phyloP scores from a whole-genome alignment of 2,329 filamentous ascomycete genomes.

The Aspergillus transmontanensis region DNA sequence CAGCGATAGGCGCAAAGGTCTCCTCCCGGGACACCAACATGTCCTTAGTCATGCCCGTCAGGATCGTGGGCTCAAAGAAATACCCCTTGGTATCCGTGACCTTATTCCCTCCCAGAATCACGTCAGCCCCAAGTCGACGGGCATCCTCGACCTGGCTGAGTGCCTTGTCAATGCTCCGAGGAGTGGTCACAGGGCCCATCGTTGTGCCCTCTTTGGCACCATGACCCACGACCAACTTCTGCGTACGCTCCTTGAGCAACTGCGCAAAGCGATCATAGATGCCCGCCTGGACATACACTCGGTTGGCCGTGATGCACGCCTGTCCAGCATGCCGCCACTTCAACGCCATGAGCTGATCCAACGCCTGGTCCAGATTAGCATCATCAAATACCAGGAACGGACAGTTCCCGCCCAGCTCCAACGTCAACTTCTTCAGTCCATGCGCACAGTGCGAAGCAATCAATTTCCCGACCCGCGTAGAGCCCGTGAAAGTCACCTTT shows the following conservation, averaged over 20 bases:
- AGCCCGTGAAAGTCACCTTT: conserved; percentile 64
- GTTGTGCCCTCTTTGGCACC: conserved; percentile 58
- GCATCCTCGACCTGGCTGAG: conserved; percentile 66
- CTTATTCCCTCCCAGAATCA: conserved; percentile 61
- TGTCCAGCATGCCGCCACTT: conserved; percentile 49
- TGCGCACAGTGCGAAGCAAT: conserved; percentile 62
- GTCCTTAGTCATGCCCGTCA: conserved; percentile 59
- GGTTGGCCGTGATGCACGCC: conserved; percentile 50
- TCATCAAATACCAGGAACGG: conserved; percentile 68
- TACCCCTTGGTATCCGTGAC: conserved; percentile 59
- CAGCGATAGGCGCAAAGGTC: conserved; percentile 66
- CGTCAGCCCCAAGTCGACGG: conserved; percentile 61
- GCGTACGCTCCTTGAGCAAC: conserved; percentile 56
- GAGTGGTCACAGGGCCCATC: conserved; percentile 63
- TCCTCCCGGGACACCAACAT: conserved; percentile 64
- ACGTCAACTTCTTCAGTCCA: conserved; percentile 65
- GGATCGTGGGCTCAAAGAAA: conserved; percentile 71
- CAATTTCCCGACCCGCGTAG: conserved; percentile 63
- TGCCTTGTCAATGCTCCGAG: conserved; percentile 59
- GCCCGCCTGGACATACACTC: conserved; percentile 47
- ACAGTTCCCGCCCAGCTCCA: conserved; percentile 67
- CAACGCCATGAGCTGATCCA: conserved; percentile 42
- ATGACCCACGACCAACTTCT: conserved; percentile 61
- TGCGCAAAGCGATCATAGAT: conserved; percentile 57
- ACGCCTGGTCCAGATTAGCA: conserved; percentile 57